Evolutionary conservation across 306 rosid species (phyloP).

Genomic region (Oemleria cerasiformis): DNA sequence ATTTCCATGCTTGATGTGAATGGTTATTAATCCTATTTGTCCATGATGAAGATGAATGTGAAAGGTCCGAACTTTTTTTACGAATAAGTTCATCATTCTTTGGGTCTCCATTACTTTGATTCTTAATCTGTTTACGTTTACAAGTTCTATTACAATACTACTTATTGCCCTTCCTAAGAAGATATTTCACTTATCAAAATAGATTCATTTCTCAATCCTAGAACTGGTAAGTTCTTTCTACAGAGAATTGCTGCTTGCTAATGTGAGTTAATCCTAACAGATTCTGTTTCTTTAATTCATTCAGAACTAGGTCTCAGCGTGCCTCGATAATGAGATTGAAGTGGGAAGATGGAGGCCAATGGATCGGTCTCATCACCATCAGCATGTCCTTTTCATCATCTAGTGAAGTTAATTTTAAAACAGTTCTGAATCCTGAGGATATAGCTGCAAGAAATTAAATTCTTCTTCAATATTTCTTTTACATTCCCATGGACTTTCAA

Average conservation of each 20-base stretch:
- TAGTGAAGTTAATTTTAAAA: slow-evolving; percentile 20
- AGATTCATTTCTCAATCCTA: neutral
- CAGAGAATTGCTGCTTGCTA: neutral
- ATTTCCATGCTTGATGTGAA: neutral
- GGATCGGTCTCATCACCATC: slow-evolving; percentile 27
- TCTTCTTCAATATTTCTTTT: slow-evolving; percentile 3
- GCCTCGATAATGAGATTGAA: slow-evolving; percentile 51
- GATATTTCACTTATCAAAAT: neutral
- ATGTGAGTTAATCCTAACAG: slow-evolving; percentile 11
- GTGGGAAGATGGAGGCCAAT: slow-evolving; percentile 31
- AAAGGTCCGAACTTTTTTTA: neutral
- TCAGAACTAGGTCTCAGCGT: slow-evolving; percentile 77
- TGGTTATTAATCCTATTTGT: neutral
- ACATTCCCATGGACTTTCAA: slow-evolving; percentile 5
- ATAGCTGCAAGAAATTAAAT: slow-evolving; percentile 29
- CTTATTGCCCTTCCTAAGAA: neutral
- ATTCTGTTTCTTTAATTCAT: slow-evolving; percentile 14
- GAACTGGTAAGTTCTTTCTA: neutral
- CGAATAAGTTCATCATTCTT: neutral
- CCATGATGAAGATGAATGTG: neutral
- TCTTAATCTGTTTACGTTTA: neutral
- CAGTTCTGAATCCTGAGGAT: slow-evolving; percentile 23
- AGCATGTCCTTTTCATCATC: slow-evolving; percentile 24
- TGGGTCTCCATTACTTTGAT: neutral
- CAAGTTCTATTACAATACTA: neutral